These are phyloP conservation scores for Picea glauca DNA, from an alignment of 75 land plant genomes.

Conservation along the genomic window DNA sequence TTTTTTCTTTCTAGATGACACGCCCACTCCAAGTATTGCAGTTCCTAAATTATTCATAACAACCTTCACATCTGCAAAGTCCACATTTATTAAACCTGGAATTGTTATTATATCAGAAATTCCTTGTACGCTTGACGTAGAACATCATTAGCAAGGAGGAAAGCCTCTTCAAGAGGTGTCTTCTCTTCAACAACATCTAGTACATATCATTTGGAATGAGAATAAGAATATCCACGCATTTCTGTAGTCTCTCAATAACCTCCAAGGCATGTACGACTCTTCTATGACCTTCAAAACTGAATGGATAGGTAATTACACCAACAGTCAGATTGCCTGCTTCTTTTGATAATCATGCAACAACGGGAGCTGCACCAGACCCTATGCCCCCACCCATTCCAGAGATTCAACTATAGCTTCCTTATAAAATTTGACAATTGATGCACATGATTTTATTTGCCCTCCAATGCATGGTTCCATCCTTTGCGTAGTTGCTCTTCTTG, in stretches of 20 bases:
- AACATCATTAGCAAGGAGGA: slow-evolving; percentile 91
- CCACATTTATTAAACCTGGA: slow-evolving; percentile 93
- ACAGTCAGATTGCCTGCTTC: slow-evolving; percentile 65
- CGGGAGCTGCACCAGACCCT: slow-evolving; percentile 95
- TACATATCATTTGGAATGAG: slow-evolving; percentile 89
- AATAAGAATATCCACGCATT: slow-evolving; percentile 83
- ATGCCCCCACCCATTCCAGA: slow-evolving; percentile 17
- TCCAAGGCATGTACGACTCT: slow-evolving; percentile 87
- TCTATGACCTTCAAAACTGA: slow-evolving; percentile 96
- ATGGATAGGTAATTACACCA: slow-evolving; percentile 74
- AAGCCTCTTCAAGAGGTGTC: slow-evolving; percentile 89
- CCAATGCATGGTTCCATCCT: no score
- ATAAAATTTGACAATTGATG: no score
- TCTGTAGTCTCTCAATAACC: slow-evolving; percentile 79
- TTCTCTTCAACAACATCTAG: slow-evolving; percentile 75
- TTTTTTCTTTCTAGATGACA: slow-evolving; percentile 57
- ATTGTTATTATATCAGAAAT: slow-evolving; percentile 91
- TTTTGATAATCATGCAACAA: slow-evolving; percentile 84
- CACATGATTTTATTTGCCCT: no score
- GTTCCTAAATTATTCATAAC: slow-evolving; percentile 87
- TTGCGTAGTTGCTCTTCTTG: no score
- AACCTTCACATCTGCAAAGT: slow-evolving; percentile 94
- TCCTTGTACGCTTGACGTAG: slow-evolving; percentile 89
- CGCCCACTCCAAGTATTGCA: slow-evolving; percentile 91
- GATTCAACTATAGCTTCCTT: background rate